Percentiles rank a stretch among this genome's conserved stretches.
Conservation (phyloP, 1,284 basidiomycete genomes). For the Ustilago curta region DNA sequence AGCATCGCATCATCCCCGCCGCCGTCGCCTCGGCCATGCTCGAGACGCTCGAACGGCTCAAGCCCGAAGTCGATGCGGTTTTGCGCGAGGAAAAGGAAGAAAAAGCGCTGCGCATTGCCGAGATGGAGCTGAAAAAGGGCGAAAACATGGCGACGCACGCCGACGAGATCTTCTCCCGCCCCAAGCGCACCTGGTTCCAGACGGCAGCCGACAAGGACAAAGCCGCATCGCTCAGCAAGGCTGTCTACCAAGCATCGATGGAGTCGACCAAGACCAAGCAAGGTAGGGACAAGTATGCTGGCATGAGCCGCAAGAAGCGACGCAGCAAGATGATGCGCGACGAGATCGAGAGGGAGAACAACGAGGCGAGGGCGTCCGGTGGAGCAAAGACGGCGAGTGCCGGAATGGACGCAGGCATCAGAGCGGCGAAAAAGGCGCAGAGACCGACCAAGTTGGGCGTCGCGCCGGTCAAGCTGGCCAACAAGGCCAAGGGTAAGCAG, state of each 20-base stretch:
- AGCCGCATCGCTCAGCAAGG: conserved; percentile 37
- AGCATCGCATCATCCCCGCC: conserved; percentile 88
- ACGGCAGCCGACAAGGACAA: conserved; percentile 81
- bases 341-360: conserved; percentile 56
- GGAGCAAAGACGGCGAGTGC: conserved; percentile 26
- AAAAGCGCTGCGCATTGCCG: conserved; percentile 78
- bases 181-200: conserved; percentile 98
- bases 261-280: conserved; percentile 30
- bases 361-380: conserved; percentile 15
- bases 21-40: conserved; percentile 81
- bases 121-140: conserved; percentile 96
- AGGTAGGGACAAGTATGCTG: conserved; percentile 50
- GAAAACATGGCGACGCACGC: conserved; percentile 95
- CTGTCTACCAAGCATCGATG: conserved; percentile 56
- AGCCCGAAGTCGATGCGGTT: conserved; percentile 83
- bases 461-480: conserved; percentile 27
- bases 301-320: conserved; percentile 60
- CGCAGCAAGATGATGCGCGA: conserved; percentile 60
- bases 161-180: conserved; percentile 92
- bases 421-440: conserved; percentile 62
- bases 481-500: conserved; percentile 29
- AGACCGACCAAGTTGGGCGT: conserved; percentile 62
- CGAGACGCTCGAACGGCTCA: conserved; percentile 79
- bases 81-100: conserved; percentile 95
- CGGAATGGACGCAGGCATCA: conserved; percentile 53